Percentiles rank a stretch among this genome's conserved stretches.
phyloP scores from a whole-genome alignment of 192 early-diverging fungal species.

The Gaertneriomyces semiglobifer region DNA sequence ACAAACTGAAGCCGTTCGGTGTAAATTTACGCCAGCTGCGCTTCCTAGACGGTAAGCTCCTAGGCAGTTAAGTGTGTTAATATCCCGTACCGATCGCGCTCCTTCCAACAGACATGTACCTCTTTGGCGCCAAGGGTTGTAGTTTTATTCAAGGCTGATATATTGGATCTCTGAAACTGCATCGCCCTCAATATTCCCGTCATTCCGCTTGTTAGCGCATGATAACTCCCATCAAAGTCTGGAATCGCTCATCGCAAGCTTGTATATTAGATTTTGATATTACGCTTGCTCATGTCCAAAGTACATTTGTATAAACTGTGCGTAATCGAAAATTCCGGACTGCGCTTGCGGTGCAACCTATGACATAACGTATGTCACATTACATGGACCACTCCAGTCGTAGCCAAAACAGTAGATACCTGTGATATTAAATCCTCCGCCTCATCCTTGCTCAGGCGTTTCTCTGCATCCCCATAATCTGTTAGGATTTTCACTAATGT shows the following conservation, averaged over 20 bases:
- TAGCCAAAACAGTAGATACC: constrained; percentile 21
- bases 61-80: no score
- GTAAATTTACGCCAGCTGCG: background rate
- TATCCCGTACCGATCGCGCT: no score
- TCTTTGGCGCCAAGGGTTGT: no score
- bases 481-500: constrained; percentile 40
- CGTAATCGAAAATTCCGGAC: constrained; percentile 47
- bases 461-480: constrained; percentile 43
- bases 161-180: no score
- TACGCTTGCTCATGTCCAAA: constrained; percentile 32
- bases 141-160: no score
- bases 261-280: no score
- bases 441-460: constrained; percentile 37
- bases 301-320: constrained; percentile 50
- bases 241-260: no score
- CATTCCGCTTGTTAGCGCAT: no score
- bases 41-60: constrained; percentile 11
- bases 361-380: background rate
- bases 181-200: no score
- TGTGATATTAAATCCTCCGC: constrained; percentile 49
- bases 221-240: no score
- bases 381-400: background rate
- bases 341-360: constrained; percentile 50
- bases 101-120: no score
- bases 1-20: background rate